Percentiles rank a stretch among this genome's conserved stretches.
phyloP scores from a whole-genome alignment of 257 asterid species.

The Sherardia arvensis region DNA sequence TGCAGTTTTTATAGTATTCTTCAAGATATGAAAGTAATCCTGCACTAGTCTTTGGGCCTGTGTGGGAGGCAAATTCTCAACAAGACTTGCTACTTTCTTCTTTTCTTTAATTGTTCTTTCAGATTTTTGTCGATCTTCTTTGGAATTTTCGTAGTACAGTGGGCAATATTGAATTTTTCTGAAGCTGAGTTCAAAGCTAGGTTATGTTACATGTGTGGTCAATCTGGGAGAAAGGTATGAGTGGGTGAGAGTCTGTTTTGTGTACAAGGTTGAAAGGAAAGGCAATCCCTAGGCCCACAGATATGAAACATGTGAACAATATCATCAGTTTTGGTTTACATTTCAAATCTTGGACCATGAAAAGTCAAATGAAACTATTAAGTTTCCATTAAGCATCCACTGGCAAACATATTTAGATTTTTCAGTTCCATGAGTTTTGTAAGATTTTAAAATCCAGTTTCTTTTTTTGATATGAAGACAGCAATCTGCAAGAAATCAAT shows the following conservation, averaged over 20 bases:
- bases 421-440: not conserved
- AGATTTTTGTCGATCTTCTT: not conserved
- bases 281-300: not conserved
- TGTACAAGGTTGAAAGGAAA: not conserved
- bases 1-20: no score
- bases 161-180: not conserved
- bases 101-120: no score
- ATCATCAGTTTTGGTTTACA: no score
- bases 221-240: not conserved
- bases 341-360: not conserved
- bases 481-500: not conserved
- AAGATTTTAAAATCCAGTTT: no score
- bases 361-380: not conserved
- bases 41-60: no score
- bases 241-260: not conserved
- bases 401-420: not conserved
- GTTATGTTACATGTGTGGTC: not conserved
- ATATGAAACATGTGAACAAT: no score
- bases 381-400: not conserved
- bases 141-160: not conserved
- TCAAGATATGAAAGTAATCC: no score
- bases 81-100: no score
- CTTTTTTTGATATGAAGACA: constrained; percentile 37
- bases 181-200: not conserved
- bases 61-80: no score